Conservation (phyloP, 139 green algal species). For the Microglena sp. region DNA sequence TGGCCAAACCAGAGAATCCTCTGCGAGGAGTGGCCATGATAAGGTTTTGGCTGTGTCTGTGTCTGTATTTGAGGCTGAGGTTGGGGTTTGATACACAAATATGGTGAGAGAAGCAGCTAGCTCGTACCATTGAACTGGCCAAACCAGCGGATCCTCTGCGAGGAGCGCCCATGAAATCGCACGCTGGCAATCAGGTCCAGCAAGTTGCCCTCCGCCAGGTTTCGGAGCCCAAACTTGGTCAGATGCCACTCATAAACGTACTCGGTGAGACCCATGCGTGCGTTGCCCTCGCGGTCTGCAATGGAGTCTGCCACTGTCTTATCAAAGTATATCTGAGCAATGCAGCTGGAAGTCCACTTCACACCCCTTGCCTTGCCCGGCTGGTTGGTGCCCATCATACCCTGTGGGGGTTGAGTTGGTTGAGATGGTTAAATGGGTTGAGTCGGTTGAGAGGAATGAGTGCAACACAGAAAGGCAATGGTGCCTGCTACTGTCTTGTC, state of each 20-base stretch:
- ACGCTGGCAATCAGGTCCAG: constrained; percentile 39
- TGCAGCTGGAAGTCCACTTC: constrained; percentile 16
- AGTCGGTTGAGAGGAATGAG: no score
- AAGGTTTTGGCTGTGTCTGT: no score
- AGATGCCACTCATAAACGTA: constrained; percentile 54
- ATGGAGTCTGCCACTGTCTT: constrained; percentile 25
- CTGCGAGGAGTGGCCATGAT: constrained; percentile 9
- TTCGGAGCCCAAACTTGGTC: constrained; percentile 42
- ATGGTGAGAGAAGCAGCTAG: no score
- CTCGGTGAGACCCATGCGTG: constrained; percentile 23
- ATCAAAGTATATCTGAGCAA: constrained; percentile 27
- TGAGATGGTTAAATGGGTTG: no score
- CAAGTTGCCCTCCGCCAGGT: constrained; percentile 47
- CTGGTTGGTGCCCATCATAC: constrained; percentile 16
- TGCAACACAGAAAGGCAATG: no score
- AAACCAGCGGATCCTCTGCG: constrained; percentile 26
- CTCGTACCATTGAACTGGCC: constrained; percentile 19
- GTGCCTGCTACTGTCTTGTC: constrained; percentile 29
- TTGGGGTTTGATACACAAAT: no score
- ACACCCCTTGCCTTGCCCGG: constrained; percentile 13
- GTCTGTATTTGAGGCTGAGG: no score
- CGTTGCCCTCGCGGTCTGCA: constrained; percentile 24
- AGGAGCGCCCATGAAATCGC: constrained; percentile 14
- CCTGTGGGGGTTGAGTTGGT: no score
- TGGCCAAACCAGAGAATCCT: constrained; percentile 26